phyloP scores from a whole-genome alignment of 2,329 filamentous ascomycete species.

The Epichloe glyceriae region DNA sequence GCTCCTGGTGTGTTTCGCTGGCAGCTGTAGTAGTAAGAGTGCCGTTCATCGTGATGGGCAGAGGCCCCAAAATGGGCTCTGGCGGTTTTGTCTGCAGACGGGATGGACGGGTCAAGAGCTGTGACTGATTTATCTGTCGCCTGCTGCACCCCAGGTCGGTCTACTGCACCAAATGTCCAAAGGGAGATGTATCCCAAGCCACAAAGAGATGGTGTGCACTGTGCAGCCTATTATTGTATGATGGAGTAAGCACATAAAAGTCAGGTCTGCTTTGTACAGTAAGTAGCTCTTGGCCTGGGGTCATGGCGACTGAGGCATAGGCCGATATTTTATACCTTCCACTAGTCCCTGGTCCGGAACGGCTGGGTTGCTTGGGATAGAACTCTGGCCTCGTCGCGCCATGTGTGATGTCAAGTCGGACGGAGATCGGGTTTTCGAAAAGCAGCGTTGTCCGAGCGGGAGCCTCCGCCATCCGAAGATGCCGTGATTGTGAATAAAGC shows the following conservation, averaged over 20 bases:
- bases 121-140: not conserved
- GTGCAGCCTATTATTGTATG: not conserved
- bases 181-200: not conserved
- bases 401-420: not conserved
- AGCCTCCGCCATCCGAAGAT: not conserved
- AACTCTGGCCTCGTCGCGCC: not conserved
- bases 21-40: not conserved
- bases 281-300: no score
- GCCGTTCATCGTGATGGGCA: not conserved
- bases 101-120: not conserved
- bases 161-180: not conserved
- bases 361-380: not conserved
- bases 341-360: not conserved
- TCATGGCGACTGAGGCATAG: no score
- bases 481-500: not conserved
- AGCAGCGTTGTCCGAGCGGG: not conserved
- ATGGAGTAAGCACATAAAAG: no score
- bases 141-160: not conserved
- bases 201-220: not conserved
- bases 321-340: not conserved
- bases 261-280: no score
- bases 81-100: not conserved
- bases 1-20: not conserved
- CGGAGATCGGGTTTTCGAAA: not conserved
- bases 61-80: not conserved